Percentiles rank a stretch among this genome's conserved stretches.
These are phyloP conservation scores for Oryza meyeriana DNA, from an alignment of 176 grass and related monocot species.

Conservation along the genomic window DNA sequence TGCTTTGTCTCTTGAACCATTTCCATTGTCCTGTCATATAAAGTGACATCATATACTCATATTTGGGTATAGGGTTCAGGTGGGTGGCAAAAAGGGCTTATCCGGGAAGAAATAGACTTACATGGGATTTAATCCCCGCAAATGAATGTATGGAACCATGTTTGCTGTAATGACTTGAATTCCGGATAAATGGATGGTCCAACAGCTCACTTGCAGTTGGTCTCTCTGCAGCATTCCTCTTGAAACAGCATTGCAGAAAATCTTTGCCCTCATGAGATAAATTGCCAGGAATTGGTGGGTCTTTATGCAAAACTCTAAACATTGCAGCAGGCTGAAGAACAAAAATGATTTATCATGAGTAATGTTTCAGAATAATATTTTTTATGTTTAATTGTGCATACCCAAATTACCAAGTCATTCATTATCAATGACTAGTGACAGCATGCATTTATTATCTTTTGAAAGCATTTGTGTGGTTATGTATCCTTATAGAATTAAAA, in stretches of 20 bases:
- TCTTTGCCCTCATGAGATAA: constrained; percentile 76
- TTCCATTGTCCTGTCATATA: constrained; percentile 48
- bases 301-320: constrained; percentile 89
- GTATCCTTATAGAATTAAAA: constrained; percentile 8
- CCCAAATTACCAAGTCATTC: not conserved
- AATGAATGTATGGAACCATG: constrained; percentile 68
- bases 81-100: not conserved
- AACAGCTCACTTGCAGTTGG: constrained; percentile 66
- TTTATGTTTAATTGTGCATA: not conserved
- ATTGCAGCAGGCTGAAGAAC: constrained; percentile 68
- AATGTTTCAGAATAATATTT: not conserved
- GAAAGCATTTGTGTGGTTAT: not conserved
- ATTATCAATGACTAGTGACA: not conserved
- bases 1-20: constrained; percentile 45
- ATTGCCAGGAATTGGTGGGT: constrained; percentile 63
- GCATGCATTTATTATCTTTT: not conserved
- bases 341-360: constrained; percentile 11
- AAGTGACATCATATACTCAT: constrained; percentile 17
- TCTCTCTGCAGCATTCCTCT: constrained; percentile 78
- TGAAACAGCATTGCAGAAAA: constrained; percentile 80
- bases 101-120: constrained; percentile 30
- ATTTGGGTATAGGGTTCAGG: not conserved
- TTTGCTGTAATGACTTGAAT: constrained; percentile 57
- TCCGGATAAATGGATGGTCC: constrained; percentile 79
- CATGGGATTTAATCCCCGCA: constrained; percentile 43